Conservation (phyloP, 2,329 filamentous ascomycete species). For the Pyrenophora tritici-repentis region DNA sequence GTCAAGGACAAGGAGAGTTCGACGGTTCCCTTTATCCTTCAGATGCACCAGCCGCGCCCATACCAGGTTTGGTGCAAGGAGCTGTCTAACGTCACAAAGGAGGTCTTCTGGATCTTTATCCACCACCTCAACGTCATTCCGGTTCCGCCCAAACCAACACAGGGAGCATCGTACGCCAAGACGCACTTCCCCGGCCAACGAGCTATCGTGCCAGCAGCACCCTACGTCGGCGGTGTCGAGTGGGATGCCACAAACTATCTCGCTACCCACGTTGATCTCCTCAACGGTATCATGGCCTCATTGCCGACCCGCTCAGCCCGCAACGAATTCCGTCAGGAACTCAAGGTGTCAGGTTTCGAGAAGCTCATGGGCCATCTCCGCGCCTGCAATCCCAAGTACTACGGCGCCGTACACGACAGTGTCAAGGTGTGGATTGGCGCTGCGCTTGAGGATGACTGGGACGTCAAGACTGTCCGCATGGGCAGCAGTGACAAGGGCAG, state of each 20-base stretch:
- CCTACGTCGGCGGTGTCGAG: conserved; percentile 95
- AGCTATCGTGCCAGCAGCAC: conserved; percentile 88
- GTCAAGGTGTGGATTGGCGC: conserved; percentile 89
- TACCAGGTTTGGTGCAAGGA: conserved; percentile 96
- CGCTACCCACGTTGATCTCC: conserved; percentile 85
- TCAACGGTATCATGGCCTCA: conserved; percentile 88
- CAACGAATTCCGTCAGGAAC: conserved; percentile 75
- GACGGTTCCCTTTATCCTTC: conserved; percentile 82
- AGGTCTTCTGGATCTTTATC: conserved; percentile 99
- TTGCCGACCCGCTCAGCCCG: conserved; percentile 71
- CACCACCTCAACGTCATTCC: conserved; percentile 90
- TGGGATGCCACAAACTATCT: conserved; percentile 99
- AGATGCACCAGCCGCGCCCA: conserved; percentile 84
- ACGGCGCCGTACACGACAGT: conserved; percentile 86
- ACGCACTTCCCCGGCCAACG: conserved; percentile 82
- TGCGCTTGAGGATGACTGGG: conserved; percentile 85
- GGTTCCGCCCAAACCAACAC: conserved; percentile 51
- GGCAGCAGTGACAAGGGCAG: conserved; percentile 56
- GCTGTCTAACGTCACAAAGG: conserved; percentile 88
- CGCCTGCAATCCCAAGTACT: conserved; percentile 97
- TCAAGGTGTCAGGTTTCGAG: conserved; percentile 87
- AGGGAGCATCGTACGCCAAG: conserved; percentile 55
- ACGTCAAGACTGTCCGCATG: conserved; percentile 77
- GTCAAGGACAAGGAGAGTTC: conserved; percentile 71
- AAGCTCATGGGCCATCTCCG: conserved; percentile 83